phyloP scores from a whole-genome alignment of 768 basidiomycete genomes.

The Trametes cinnabarina region DNA sequence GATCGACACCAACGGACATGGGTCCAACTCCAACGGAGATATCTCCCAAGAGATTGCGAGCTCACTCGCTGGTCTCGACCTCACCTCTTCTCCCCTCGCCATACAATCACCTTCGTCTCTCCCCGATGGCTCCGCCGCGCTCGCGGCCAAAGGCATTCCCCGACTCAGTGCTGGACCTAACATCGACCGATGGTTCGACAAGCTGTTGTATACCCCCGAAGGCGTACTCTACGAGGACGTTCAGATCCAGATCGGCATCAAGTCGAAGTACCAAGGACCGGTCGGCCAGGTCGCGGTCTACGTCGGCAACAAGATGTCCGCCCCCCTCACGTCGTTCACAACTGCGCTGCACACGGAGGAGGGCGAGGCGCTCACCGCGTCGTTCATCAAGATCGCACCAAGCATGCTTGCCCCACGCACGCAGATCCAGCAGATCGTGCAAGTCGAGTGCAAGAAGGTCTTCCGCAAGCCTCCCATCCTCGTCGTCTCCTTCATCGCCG shows the following conservation, averaged over 20 bases:
- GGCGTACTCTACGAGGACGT: constrained; percentile 95
- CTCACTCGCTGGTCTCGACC: constrained; percentile 81
- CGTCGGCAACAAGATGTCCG: constrained; percentile 91
- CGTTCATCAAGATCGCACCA: constrained; percentile 89
- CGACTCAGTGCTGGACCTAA: constrained; percentile 66
- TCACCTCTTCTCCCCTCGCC: constrained; percentile 29
- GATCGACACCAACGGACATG: constrained; percentile 35
- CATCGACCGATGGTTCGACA: constrained; percentile 87
- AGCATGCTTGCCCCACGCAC: constrained; percentile 76
- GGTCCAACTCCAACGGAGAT: constrained; percentile 34
- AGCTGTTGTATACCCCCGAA: constrained; percentile 73
- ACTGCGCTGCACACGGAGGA: constrained; percentile 74
- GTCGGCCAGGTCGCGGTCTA: constrained; percentile 93
- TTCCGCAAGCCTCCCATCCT: constrained; percentile 79
- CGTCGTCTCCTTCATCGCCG: constrained; percentile 87
- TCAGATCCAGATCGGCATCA: constrained; percentile 93
- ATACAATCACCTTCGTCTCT: constrained; percentile 5
- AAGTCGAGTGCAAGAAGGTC: constrained; percentile 90
- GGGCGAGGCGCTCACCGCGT: constrained; percentile 71
- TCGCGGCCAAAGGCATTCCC: constrained; percentile 41
- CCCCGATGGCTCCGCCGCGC: constrained; percentile 19
- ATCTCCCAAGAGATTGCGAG: constrained; percentile 58
- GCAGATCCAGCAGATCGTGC: constrained; percentile 90
- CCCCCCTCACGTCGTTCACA: constrained; percentile 88
- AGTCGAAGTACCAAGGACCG: constrained; percentile 94